Evolutionary conservation across 768 basidiomycete species (phyloP).

Genomic region (Russula compacta): DNA sequence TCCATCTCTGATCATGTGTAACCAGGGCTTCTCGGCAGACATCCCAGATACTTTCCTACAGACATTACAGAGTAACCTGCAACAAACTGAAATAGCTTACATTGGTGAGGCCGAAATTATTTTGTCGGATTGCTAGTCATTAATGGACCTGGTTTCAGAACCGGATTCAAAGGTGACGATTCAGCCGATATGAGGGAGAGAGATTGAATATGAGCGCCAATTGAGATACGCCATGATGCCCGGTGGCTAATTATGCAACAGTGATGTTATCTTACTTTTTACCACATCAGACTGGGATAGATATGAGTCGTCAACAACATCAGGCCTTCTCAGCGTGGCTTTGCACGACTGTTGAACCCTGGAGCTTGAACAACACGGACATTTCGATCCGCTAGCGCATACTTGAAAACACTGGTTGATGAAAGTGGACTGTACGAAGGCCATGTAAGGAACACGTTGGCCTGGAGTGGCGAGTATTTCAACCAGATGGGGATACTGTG

Average conservation of each 20-base stretch:
- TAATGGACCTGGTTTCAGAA: conserved; percentile 26
- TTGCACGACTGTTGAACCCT: too few relatives aligned
- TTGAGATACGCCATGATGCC: background rate
- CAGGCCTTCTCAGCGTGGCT: too few relatives aligned
- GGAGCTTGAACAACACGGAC: too few relatives aligned
- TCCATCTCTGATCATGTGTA: background rate
- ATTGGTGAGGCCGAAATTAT: conserved; percentile 32
- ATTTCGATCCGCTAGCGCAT: too few relatives aligned
- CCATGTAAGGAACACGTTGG: too few relatives aligned
- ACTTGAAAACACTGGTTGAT: too few relatives aligned
- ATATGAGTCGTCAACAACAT: background rate
- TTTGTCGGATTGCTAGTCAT: background rate
- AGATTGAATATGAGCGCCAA: background rate
- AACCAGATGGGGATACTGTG: too few relatives aligned
- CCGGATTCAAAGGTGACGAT: conserved; percentile 35
- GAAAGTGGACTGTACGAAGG: too few relatives aligned
- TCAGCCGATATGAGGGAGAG: conserved; percentile 21
- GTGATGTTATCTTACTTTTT: background rate
- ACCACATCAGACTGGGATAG: background rate
- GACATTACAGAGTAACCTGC: conserved; percentile 28
- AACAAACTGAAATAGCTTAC: conserved; percentile 31
- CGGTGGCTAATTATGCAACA: background rate
- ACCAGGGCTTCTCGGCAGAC: conserved; percentile 38
- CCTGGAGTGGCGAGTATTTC: too few relatives aligned
- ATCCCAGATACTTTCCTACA: conserved; percentile 29